Conservation (phyloP, 2,329 filamentous ascomycete genomes). For the Pestalotiopsis sp. region DNA sequence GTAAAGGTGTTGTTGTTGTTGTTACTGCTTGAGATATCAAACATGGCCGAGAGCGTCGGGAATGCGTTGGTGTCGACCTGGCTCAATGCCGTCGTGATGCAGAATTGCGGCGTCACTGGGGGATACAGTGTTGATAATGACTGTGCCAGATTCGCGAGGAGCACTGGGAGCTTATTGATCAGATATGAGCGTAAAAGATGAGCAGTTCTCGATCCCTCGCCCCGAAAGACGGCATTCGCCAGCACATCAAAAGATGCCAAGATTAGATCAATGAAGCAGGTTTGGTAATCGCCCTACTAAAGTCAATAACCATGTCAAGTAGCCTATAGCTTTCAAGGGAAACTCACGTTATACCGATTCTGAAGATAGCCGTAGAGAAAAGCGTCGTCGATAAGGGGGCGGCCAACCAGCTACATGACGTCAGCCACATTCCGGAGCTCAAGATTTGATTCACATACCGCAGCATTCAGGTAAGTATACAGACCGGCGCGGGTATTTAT, state of each 20-base stretch:
- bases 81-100: conserved; percentile 72
- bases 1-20: conserved; percentile 60
- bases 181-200: conserved; percentile 85
- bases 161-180: conserved; percentile 65
- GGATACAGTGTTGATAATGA: conserved; percentile 61
- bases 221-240: conserved; percentile 79
- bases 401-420: conserved; percentile 67
- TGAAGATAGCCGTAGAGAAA: conserved; percentile 79
- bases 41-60: conserved; percentile 61
- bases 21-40: conserved; percentile 56
- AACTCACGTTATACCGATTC: conserved; percentile 77
- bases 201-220: conserved; percentile 59
- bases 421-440: conserved; percentile 21
- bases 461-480: conserved; percentile 82
- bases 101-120: conserved; percentile 73
- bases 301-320: conserved; percentile 28
- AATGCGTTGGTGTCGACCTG: conserved; percentile 83
- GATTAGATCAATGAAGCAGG: conserved; percentile 79
- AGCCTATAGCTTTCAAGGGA: not conserved
- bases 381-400: conserved; percentile 81
- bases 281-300: conserved; percentile 71
- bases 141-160: conserved; percentile 56
- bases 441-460: conserved; percentile 52
- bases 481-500: conserved; percentile 79
- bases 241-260: conserved; percentile 88